Conservation (phyloP, 768 basidiomycete genomes). For the Mycena vitilis region DNA sequence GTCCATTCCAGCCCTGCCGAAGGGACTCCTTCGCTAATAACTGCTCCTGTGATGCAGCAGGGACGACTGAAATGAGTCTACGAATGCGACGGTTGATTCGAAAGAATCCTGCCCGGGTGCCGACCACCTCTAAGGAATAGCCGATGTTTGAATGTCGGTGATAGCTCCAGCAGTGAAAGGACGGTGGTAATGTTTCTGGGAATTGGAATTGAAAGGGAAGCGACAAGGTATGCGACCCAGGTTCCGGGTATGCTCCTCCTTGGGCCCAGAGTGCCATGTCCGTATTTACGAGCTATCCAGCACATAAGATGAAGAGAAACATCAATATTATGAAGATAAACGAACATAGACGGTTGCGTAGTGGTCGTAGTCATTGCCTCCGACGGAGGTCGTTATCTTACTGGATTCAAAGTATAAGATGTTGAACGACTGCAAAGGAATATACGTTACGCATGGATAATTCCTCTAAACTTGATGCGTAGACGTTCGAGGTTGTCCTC, state of each 20-base stretch:
- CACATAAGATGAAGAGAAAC: background rate
- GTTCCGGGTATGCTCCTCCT: no score
- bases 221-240: slow-evolving; percentile 14
- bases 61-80: slow-evolving; percentile 26
- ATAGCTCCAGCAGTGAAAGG: slow-evolving; percentile 18
- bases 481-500: slow-evolving; percentile 31
- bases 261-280: no score
- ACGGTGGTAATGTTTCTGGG: slow-evolving; percentile 20
- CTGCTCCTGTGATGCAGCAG: slow-evolving; percentile 24
- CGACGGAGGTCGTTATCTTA: slow-evolving; percentile 8
- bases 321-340: background rate
- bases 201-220: slow-evolving; percentile 18
- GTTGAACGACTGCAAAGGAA: background rate
- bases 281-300: no score
- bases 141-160: slow-evolving; percentile 1
- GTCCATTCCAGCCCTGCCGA: slow-evolving; percentile 23
- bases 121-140: slow-evolving; percentile 30
- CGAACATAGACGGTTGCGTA: slow-evolving; percentile 9
- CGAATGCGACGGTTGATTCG: slow-evolving; percentile 26
- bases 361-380: background rate
- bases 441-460: slow-evolving; percentile 17
- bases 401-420: background rate
- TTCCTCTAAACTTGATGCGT: slow-evolving; percentile 24
- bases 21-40: slow-evolving; percentile 13
- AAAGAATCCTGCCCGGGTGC: slow-evolving; percentile 18